phyloP scores from a whole-genome alignment of 116 monocot genomes.

The Cymodocea nodosa region DNA sequence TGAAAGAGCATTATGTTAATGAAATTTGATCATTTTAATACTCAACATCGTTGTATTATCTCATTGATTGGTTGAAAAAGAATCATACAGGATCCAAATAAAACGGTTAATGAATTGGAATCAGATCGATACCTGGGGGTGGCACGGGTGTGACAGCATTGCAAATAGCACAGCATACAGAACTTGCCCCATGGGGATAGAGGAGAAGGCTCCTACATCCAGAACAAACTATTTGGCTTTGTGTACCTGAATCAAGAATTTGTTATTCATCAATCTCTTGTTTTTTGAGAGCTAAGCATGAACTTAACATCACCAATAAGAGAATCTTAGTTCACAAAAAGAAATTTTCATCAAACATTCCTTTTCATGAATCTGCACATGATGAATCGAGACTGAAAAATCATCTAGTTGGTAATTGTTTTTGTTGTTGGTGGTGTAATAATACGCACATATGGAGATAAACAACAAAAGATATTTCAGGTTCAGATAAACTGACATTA shows the following conservation, averaged over 20 bases:
- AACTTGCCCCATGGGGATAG: conserved; percentile 39
- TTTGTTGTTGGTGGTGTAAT: too few species aligned
- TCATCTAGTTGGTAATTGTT: too few species aligned
- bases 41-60: too few species aligned
- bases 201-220: conserved; percentile 37
- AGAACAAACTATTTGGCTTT: conserved; percentile 32
- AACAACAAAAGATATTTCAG: too few species aligned
- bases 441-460: too few species aligned
- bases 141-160: conserved; percentile 40
- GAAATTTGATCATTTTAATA: too few species aligned
- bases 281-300: neutral
- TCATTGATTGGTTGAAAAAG: too few species aligned
- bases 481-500: too few species aligned
- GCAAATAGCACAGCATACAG: conserved; percentile 47
- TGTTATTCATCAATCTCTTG: neutral
- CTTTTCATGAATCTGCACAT: neutral
- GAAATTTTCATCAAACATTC: neutral
- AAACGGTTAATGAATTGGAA: neutral
- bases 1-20: too few species aligned
- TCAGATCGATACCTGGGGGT: conserved; percentile 29
- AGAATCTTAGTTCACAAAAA: neutral
- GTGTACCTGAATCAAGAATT: conserved; percentile 16
- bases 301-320: neutral
- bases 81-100: neutral
- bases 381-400: neutral